Evolutionary conservation across 352 stramenopile genomes (phyloP), one percentile per base, ranked within the genome.

Genomic region (Pythium aquatile): DNA sequence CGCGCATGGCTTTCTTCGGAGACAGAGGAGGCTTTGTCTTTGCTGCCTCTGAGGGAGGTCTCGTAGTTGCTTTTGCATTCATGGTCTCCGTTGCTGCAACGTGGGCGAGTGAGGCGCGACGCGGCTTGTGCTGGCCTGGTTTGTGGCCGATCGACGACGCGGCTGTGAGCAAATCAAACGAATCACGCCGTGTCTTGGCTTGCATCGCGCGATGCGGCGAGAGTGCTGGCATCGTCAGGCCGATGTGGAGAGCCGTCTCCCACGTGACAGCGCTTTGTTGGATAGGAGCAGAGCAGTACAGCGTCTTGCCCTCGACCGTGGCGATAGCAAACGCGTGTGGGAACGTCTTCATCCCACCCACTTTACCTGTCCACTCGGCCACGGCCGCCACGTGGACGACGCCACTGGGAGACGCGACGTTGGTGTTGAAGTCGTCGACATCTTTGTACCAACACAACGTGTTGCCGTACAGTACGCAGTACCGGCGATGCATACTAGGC

Each of bases 401-500:
- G 1, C 83, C 85, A 8, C 69, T 85, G 0, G 85, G 85, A 9
- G 61, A 61, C 44, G 81, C 66, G 26, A 82, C 73, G 24, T 85
- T 71, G 32, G 68, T 59, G 2, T 72, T 74, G 55, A 79, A 93
- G 7, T 75, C 73, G 63, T 93, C 81, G 11, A 77, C 81, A 58
- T 90, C 77, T 28, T 85, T 78, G 68, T 90, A 93, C 82, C 85
- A 93, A 69, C 85, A 92, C 1, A 93, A 63, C 14, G 85, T 92
- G 57, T 88, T 92, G 16, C 85, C 85, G 10, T 76, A 85, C 16
- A 93, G 68, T 13, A 93, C 83, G 61, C 88, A 92, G 73, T 93
- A 93, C 30, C 81, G 78, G 1, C 83, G 81, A 35, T 92, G 85
- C 79, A 91, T 90, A 14, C 74, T 74, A 6, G 74, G 75, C 9